These are phyloP conservation scores for Scleroderma citrinum DNA, from an alignment of 768 basidiomycete species.

Conservation along the genomic window DNA sequence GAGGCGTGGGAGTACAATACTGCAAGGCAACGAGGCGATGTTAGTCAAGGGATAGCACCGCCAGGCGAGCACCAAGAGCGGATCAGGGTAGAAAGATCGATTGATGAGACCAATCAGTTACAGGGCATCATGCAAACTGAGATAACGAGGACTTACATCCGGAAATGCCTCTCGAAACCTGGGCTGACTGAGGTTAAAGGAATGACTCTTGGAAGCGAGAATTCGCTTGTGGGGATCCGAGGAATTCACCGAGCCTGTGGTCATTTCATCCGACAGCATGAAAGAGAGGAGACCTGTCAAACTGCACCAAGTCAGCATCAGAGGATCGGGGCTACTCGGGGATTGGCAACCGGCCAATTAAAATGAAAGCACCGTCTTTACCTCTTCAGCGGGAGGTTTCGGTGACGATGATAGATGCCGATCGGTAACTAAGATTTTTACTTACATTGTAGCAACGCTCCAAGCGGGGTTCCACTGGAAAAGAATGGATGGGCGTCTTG, in stretches of 20 bases:
- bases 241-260: slow-evolving; percentile 85
- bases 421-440: slow-evolving; percentile 11
- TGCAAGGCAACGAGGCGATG: slow-evolving; percentile 28
- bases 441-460: slow-evolving; percentile 92
- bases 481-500: slow-evolving; percentile 4
- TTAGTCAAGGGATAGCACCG: slow-evolving; percentile 15
- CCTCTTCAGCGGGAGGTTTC: slow-evolving; percentile 1
- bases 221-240: slow-evolving; percentile 71
- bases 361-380: slow-evolving; percentile 3
- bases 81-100: slow-evolving; percentile 13
- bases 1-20: slow-evolving; percentile 63
- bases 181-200: slow-evolving; percentile 75
- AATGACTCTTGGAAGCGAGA: slow-evolving; percentile 75
- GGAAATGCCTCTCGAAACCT: slow-evolving; percentile 87
- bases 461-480: slow-evolving; percentile 90
- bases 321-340: neutral
- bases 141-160: slow-evolving; percentile 52
- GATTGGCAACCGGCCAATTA: neutral
- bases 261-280: slow-evolving; percentile 96
- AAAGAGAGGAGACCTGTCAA: slow-evolving; percentile 91
- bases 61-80: slow-evolving; percentile 6
- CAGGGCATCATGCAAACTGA: slow-evolving; percentile 14
- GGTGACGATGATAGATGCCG: slow-evolving; percentile 4
- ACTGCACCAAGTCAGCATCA: slow-evolving; percentile 35
- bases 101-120: slow-evolving; percentile 15